phyloP scores from a whole-genome alignment of 257 asterid genomes.

The Solanum pennellii region DNA sequence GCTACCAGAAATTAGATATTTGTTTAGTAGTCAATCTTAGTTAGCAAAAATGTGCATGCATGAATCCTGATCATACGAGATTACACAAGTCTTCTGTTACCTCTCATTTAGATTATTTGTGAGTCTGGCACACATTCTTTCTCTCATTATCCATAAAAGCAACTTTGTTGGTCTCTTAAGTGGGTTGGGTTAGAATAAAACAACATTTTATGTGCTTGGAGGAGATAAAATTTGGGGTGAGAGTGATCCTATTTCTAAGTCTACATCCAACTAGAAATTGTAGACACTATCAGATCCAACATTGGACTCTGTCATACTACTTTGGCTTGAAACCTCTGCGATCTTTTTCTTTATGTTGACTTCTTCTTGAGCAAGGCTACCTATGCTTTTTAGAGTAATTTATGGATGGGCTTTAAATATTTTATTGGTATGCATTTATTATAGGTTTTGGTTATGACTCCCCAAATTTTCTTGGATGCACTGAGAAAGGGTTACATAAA shows the following conservation, averaged over 20 bases:
- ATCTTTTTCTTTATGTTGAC: neutral
- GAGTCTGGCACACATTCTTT: neutral
- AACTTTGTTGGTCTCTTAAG: neutral
- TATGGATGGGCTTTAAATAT: neutral
- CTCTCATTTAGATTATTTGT: neutral
- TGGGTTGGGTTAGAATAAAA: neutral
- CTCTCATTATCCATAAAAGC: neutral
- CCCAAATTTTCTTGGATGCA: slow-evolving; percentile 73
- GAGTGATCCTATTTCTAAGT: neutral
- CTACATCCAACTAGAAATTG: neutral
- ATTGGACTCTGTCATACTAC: neutral
- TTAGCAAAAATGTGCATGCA: neutral
- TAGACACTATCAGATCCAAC: neutral
- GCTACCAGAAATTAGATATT: neutral
- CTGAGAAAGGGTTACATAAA: slow-evolving; percentile 50
- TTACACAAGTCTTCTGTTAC: neutral
- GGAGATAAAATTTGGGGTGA: neutral
- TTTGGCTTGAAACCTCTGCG: neutral
- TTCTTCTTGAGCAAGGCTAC: neutral
- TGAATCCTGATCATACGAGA: neutral
- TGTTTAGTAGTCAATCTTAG: neutral
- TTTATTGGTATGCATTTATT: neutral
- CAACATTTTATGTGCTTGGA: neutral
- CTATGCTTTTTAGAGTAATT: neutral
- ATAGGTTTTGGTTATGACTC: slow-evolving; percentile 89